phyloP scores from a whole-genome alignment of 2,329 filamentous ascomycete species.

The Verticillium dahliae region DNA sequence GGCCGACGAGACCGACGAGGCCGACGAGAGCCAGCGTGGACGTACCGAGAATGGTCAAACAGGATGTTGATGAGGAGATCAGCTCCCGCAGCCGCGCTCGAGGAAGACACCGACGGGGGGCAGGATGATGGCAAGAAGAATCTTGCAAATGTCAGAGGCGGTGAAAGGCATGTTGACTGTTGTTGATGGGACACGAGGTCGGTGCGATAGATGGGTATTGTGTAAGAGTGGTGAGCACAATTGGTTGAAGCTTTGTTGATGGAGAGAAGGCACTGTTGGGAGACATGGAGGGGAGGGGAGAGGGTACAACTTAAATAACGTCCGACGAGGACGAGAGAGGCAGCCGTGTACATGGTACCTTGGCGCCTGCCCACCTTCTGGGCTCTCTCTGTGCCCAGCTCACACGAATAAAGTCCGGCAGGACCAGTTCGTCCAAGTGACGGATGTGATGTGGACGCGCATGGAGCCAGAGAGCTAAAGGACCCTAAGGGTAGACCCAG shows the following conservation, averaged over 20 bases:
- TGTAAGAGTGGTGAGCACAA: neutral
- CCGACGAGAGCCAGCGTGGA: neutral
- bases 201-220: constrained; percentile 1
- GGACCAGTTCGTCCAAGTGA: neutral
- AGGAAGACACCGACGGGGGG: constrained; percentile 91
- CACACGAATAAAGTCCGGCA: neutral
- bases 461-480: constrained; percentile 3
- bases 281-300: constrained; percentile 2
- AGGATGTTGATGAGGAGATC: constrained; percentile 91
- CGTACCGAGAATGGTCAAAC: constrained; percentile 67
- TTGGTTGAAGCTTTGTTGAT: neutral
- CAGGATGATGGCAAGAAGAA: constrained; percentile 81
- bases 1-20: neutral
- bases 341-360: neutral
- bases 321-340: neutral
- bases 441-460: constrained; percentile 13
- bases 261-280: neutral
- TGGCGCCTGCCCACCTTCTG: too few species aligned
- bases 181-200: neutral
- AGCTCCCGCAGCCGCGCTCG: constrained; percentile 80
- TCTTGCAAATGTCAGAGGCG: constrained; percentile 53
- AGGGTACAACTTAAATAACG: neutral
- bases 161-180: constrained; percentile 50
- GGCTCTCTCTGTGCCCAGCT: too few species aligned
- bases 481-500: neutral